Evolutionary conservation across 805 yeast genomes (phyloP).

Genomic region (Ogataea thermomethanolica): DNA sequence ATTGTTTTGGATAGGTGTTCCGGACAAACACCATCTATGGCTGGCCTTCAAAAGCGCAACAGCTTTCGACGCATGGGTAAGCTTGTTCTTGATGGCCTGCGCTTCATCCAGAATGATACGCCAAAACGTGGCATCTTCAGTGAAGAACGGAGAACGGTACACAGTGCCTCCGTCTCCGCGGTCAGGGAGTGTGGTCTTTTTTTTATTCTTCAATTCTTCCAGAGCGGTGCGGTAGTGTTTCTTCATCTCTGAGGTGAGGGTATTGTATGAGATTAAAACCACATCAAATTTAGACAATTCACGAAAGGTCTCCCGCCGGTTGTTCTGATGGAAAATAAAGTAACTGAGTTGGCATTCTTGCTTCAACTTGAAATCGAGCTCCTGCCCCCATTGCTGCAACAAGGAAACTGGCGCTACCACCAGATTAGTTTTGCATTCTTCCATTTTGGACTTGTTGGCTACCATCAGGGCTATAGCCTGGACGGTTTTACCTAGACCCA

Average conservation of each 20-base stretch:
- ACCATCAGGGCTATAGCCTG: conserved; percentile 63
- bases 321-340: conserved; percentile 58
- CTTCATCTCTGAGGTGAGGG: conserved; percentile 72
- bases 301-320: conserved; percentile 40
- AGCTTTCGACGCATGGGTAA: conserved; percentile 45
- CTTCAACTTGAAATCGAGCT: conserved; percentile 61
- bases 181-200: conserved; percentile 34
- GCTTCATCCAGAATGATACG: conserved; percentile 56
- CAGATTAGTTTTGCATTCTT: conserved; percentile 51
- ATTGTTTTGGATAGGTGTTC: conserved; percentile 58
- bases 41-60: conserved; percentile 38
- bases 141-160: conserved; percentile 65
- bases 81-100: conserved; percentile 50
- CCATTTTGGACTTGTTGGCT: conserved; percentile 35
- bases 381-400: conserved; percentile 81
- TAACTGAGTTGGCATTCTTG: conserved; percentile 41
- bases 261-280: conserved; percentile 76
- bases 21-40: conserved; percentile 50
- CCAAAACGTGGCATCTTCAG: conserved; percentile 47
- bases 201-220: conserved; percentile 27
- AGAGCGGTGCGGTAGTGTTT: conserved; percentile 49
- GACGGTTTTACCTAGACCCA: conserved; percentile 79
- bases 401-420: conserved; percentile 91
- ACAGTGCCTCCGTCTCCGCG: conserved; percentile 34
- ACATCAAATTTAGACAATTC: conserved; percentile 60